These are phyloP conservation scores for Xylariaceae sp. DNA, from an alignment of 2,329 filamentous ascomycete genomes.

Conservation along the genomic window DNA sequence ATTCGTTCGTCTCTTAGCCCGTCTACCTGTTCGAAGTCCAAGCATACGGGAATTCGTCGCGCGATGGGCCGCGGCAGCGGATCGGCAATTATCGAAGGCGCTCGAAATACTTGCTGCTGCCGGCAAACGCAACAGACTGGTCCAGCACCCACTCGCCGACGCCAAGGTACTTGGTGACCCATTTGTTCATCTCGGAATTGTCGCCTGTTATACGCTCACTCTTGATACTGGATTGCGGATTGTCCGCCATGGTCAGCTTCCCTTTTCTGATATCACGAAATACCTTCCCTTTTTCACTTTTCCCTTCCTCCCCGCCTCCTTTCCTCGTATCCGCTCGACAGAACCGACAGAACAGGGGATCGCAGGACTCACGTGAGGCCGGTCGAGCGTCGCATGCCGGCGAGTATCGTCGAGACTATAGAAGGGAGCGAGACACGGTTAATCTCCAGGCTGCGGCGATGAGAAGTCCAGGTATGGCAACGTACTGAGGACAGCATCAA, in stretches of 20 bases:
- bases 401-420: slow-evolving; percentile 88
- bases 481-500: slow-evolving; percentile 89
- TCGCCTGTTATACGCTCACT: slow-evolving; percentile 77
- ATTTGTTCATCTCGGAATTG: slow-evolving; percentile 77
- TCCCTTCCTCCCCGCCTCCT: background rate
- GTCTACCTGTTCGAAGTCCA: background rate
- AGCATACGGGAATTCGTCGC: background rate
- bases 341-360: slow-evolving; percentile 14
- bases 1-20: slow-evolving; percentile 2
- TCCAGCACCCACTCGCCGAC: slow-evolving; percentile 99
- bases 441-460: slow-evolving; percentile 1
- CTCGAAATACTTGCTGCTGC: slow-evolving; percentile 86
- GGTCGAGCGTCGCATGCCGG: slow-evolving; percentile 94
- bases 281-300: background rate
- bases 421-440: slow-evolving; percentile 24
- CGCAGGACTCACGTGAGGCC: slow-evolving; percentile 81
- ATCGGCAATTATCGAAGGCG: slow-evolving; percentile 62
- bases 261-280: background rate
- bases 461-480: slow-evolving; percentile 22
- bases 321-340: background rate
- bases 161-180: slow-evolving; percentile 90
- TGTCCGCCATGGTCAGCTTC: slow-evolving; percentile 7
- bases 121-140: slow-evolving; percentile 87
- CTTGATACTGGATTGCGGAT: slow-evolving; percentile 69
- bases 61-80: background rate